These are phyloP conservation scores for Vitis hybrid DNA, from an alignment of 177 flowering plant species.

Conservation along the genomic window DNA sequence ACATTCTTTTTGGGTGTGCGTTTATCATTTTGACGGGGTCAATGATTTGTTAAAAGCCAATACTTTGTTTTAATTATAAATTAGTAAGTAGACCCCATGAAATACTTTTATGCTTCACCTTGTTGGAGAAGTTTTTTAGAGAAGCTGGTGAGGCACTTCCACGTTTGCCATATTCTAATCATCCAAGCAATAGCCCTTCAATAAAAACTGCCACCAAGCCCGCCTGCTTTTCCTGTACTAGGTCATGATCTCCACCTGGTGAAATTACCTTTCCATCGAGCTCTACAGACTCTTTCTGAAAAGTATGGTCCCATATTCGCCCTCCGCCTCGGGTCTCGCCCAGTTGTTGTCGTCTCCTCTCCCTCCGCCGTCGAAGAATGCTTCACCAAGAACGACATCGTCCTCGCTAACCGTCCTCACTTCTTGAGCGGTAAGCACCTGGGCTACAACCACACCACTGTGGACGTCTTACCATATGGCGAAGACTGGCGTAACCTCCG, in stretches of 20 bases:
- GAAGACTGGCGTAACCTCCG: too few species aligned
- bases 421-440: neutral
- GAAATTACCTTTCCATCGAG: neutral
- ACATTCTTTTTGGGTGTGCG: too few species aligned
- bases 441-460: neutral
- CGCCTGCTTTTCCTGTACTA: neutral
- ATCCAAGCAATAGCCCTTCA: too few species aligned
- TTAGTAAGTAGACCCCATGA: too few species aligned
- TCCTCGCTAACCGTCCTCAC: slow-evolving; percentile 1
- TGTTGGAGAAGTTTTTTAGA: too few species aligned
- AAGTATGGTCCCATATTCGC: neutral
- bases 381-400: neutral
- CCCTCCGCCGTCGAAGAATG: neutral
- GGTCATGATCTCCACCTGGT: neutral
- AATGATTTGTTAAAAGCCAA: too few species aligned
- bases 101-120: too few species aligned
- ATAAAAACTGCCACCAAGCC: too few species aligned
- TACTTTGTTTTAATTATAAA: too few species aligned
- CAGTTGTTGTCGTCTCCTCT: neutral
- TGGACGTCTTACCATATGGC: neutral
- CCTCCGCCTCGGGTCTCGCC: neutral
- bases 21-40: too few species aligned
- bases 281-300: neutral
- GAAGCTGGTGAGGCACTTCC: too few species aligned
- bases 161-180: too few species aligned